Conservation (phyloP, 352 stramenopile species). For the Phytophthora gonapodyides region DNA sequence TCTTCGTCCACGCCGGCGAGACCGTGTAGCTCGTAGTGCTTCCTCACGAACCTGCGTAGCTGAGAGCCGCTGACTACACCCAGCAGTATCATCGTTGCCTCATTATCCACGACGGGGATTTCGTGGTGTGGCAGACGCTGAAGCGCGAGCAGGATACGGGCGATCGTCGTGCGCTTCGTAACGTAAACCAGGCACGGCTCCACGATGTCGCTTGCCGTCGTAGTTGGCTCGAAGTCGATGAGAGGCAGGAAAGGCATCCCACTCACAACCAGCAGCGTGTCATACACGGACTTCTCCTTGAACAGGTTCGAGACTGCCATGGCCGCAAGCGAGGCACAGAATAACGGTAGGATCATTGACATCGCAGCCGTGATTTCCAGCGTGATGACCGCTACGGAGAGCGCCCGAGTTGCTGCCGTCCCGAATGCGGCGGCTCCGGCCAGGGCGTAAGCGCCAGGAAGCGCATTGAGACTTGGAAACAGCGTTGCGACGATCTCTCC, state of each 20-base stretch:
- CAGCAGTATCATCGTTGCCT: conserved; percentile 68
- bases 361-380: conserved; percentile 87
- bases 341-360: conserved; percentile 81
- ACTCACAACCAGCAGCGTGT: conserved; percentile 76
- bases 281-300: conserved; percentile 81
- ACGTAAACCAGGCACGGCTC: conserved; percentile 75
- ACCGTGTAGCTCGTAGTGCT: conserved; percentile 58
- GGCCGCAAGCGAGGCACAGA: conserved; percentile 68
- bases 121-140: conserved; percentile 73
- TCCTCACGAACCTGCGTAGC: conserved; percentile 64
- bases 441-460: conserved; percentile 79
- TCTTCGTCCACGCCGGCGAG: conserved; percentile 68
- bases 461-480: conserved; percentile 20
- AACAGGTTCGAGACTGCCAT: conserved; percentile 71
- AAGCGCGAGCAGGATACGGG: conserved; percentile 72
- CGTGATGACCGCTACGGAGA: conserved; percentile 87
- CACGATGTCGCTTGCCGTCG: conserved; percentile 69
- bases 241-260: conserved; percentile 87
- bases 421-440: conserved; percentile 78
- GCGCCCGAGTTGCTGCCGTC: conserved; percentile 67
- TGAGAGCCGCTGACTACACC: conserved; percentile 65
- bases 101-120: conserved; percentile 74
- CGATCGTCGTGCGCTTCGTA: conserved; percentile 70
- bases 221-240: conserved; percentile 67
- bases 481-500: conserved; percentile 61